A percentile compares a stretch with the other conserved stretches of the same genome.
These are phyloP conservation scores for Coelastrella sp. DNA, from an alignment of 139 green algal genomes.

Conservation along the genomic window DNA sequence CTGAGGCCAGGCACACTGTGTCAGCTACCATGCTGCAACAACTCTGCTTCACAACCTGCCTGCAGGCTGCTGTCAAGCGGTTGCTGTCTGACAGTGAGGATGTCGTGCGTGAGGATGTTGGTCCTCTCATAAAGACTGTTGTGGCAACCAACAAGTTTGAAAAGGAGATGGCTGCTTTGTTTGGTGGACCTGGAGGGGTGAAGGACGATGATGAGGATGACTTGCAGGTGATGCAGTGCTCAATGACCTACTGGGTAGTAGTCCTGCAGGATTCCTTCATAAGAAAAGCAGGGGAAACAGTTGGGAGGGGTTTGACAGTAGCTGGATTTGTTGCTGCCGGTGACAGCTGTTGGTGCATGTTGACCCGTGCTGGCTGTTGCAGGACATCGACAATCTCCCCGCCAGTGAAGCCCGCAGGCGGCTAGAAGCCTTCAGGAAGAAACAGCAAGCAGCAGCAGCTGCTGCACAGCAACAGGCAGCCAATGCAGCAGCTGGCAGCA, in stretches of 20 bases:
- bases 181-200: constrained; percentile 63
- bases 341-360: neutral
- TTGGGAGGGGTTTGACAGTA: neutral
- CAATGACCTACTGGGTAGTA: neutral
- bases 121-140: constrained; percentile 88
- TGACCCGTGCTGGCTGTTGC: neutral
- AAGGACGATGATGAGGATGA: constrained; percentile 50
- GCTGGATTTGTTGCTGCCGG: neutral
- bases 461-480: constrained; percentile 3
- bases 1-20: neutral
- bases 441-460: constrained; percentile 47
- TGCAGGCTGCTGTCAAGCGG: constrained; percentile 32
- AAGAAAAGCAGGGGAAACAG: too few relatives aligned
- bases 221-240: neutral
- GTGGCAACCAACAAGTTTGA: constrained; percentile 98
- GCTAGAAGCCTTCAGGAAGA: constrained; percentile 60
- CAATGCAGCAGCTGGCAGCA: neutral
- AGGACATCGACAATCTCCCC: constrained; percentile 55
- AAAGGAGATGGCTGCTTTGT: constrained; percentile 88
- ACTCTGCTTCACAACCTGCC: neutral
- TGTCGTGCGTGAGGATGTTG: constrained; percentile 74
- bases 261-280: neutral
- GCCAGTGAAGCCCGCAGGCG: constrained; percentile 63
- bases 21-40: neutral
- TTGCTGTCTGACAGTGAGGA: constrained; percentile 48